Evolutionary conservation across 1,284 basidiomycete species (phyloP).

Genomic region (Cutaneotrichosporon cavernicola): DNA sequence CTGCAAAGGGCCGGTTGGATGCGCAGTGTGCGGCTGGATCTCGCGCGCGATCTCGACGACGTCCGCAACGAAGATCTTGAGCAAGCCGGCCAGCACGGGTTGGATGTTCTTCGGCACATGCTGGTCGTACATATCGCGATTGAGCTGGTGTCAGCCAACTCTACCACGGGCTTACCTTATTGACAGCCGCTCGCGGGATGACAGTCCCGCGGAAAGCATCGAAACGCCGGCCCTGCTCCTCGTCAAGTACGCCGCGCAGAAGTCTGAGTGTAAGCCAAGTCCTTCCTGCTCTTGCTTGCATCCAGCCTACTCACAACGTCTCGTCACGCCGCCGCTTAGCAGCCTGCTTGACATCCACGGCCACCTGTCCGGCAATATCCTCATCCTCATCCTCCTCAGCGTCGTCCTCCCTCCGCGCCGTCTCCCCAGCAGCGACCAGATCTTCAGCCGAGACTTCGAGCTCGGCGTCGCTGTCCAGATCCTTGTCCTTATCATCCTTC

Average conservation of each 20-base stretch:
- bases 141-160: constrained; percentile 32
- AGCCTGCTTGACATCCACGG: constrained; percentile 19
- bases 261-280: constrained; percentile 25
- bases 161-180: constrained; percentile 28
- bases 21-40: constrained; percentile 37
- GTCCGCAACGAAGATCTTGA: constrained; percentile 49
- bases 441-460: constrained; percentile 30
- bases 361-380: constrained; percentile 8
- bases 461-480: constrained; percentile 24
- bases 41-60: constrained; percentile 43
- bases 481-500: constrained; percentile 19
- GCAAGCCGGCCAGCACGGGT: constrained; percentile 43
- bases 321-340: constrained; percentile 22
- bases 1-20: constrained; percentile 40
- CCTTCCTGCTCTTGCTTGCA: neutral
- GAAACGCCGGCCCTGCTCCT: constrained; percentile 44
- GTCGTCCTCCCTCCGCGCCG: constrained; percentile 18
- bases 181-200: constrained; percentile 40
- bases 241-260: constrained; percentile 40
- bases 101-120: constrained; percentile 33
- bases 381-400: constrained; percentile 29
- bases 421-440: constrained; percentile 22
- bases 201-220: constrained; percentile 42
- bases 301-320: constrained; percentile 17
- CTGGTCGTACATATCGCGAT: constrained; percentile 46